A percentile compares a stretch with the other conserved stretches of the same genome.
Conservation (phyloP, 1,284 basidiomycete species). For the Xanthoconium separans region DNA sequence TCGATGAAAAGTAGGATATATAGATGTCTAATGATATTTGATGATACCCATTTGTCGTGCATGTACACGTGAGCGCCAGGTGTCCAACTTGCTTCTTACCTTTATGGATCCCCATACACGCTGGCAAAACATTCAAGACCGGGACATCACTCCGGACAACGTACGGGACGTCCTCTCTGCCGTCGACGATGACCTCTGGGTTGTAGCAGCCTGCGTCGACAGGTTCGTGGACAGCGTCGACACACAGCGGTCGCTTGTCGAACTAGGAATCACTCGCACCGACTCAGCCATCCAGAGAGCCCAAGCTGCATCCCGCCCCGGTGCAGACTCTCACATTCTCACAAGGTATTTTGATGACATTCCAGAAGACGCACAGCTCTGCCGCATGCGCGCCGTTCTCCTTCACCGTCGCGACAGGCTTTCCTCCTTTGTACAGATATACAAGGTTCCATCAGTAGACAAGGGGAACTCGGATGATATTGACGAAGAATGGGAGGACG, state of each 20-base stretch:
- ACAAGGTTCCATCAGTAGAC: constrained; percentile 37
- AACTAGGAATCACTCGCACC: constrained; percentile 62
- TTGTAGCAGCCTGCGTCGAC: constrained; percentile 68
- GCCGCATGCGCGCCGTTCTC: constrained; percentile 58
- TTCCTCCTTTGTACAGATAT: constrained; percentile 65
- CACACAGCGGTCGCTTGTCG: constrained; percentile 57
- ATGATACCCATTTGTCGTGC: not conserved
- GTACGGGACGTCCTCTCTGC: constrained; percentile 50
- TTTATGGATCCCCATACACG: constrained; percentile 39
- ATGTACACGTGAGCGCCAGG: constrained; percentile 1
- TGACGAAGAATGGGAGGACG: constrained; percentile 73
- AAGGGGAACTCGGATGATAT: constrained; percentile 32
- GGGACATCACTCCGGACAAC: constrained; percentile 49
- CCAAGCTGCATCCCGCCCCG: constrained; percentile 35
- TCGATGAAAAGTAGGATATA: constrained; percentile 33
- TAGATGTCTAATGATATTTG: constrained; percentile 3
- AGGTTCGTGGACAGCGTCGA: constrained; percentile 57
- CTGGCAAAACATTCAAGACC: constrained; percentile 58
- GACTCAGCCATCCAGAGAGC: constrained; percentile 46
- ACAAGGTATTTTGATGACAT: constrained; percentile 50
- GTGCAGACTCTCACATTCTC: constrained; percentile 31
- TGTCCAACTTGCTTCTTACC: not conserved
- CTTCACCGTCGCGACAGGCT: constrained; percentile 64
- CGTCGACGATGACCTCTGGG: constrained; percentile 70
- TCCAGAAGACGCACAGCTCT: constrained; percentile 61